These are phyloP conservation scores for Meripilus lineatus DNA, from an alignment of 1,284 basidiomycete species.

Conservation along the genomic window DNA sequence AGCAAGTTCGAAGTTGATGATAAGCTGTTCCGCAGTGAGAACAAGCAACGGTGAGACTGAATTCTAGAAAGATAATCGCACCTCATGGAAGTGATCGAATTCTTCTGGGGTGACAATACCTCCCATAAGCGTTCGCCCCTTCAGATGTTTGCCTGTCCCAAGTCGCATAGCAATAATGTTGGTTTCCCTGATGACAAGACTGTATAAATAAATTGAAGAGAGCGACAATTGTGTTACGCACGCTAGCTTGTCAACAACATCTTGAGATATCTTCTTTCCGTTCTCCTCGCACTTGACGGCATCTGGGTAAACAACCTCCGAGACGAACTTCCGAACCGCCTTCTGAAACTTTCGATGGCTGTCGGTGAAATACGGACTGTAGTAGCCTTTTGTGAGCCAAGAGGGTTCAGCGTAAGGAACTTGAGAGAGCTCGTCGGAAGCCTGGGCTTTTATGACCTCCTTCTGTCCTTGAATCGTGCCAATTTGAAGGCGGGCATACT, in stretches of 20 bases:
- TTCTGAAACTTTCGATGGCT: slow-evolving; percentile 64
- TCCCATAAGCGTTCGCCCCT: slow-evolving; percentile 79
- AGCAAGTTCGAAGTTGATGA: slow-evolving; percentile 84
- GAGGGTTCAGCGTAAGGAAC: slow-evolving; percentile 91
- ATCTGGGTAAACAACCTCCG: slow-evolving; percentile 60
- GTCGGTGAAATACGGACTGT: slow-evolving; percentile 83
- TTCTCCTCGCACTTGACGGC: slow-evolving; percentile 69
- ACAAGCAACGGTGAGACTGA: slow-evolving; percentile 3
- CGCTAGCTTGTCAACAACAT: slow-evolving; percentile 71
- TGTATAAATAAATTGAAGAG: background rate
- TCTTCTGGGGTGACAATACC: slow-evolving; percentile 88
- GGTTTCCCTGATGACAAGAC: slow-evolving; percentile 39
- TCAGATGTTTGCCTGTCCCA: slow-evolving; percentile 86
- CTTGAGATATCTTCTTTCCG: slow-evolving; percentile 74
- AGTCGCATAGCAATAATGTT: slow-evolving; percentile 92
- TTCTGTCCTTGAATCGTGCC: slow-evolving; percentile 72
- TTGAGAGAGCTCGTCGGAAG: slow-evolving; percentile 63
- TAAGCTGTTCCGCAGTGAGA: slow-evolving; percentile 43
- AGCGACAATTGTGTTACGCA: slow-evolving; percentile 26
- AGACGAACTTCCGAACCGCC: slow-evolving; percentile 59
- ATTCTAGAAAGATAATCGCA: slow-evolving; percentile 18
- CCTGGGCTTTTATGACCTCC: slow-evolving; percentile 53
- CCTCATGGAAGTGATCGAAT: slow-evolving; percentile 79
- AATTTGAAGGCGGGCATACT: slow-evolving; percentile 80
- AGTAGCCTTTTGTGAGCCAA: slow-evolving; percentile 80